Base-by-base conservation (phyloP, 75 land plant genomes). In the Selaginella moellendorffii region DNA sequence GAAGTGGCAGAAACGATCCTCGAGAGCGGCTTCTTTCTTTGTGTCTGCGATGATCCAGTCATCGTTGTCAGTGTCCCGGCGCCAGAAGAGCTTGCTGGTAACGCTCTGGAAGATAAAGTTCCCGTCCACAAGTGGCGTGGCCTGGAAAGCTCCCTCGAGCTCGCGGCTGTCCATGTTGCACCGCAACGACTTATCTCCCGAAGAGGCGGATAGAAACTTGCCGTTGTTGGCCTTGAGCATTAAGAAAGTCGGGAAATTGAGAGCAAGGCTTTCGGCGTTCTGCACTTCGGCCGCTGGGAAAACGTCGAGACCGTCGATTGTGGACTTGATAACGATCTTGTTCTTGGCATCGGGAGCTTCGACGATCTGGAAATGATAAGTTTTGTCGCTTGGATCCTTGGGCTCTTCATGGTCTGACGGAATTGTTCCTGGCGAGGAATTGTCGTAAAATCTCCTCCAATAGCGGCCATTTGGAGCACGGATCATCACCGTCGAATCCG, bases 401-500 rank as follows among this genome's bases (percentile, higher is more conserved):
- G 23, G 59, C 8, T 8, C 23, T 56, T 19, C 23, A 56, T 19
- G 23, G 59, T 24, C 23, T 56, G 19, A 56, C 5, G 59, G 2
- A 56, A 24, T 8, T 9, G 19, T 56, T 56, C 23, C 23, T 19
- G 59, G 23, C 9, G n/a, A 56, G 19, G 59, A 24, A 56, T 56
- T 56, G 59, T 9, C 8, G 18, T 19, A 56, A 56, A 8, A 19
- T 9, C n/a, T 19, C n/a, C 23, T 19, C 59, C 59, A 56, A 24
- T 19, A 56, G 59, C 59, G 59, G 59, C 59, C 59, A 24, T 56
- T 56, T 19, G 59, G 59, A 8, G 59, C 59, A 24, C 59, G 59
- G 59, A 56, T 9, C 18, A 56, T 8, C 59, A 56, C 59, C n/a
- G n/a, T n/a, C n/a, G n/a, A n/a, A 9, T 19, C 59, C 23, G 23